Evolutionary conservation across 441 rosid species (phyloP).

Genomic region (Rhodomyrtus psidioides): DNA sequence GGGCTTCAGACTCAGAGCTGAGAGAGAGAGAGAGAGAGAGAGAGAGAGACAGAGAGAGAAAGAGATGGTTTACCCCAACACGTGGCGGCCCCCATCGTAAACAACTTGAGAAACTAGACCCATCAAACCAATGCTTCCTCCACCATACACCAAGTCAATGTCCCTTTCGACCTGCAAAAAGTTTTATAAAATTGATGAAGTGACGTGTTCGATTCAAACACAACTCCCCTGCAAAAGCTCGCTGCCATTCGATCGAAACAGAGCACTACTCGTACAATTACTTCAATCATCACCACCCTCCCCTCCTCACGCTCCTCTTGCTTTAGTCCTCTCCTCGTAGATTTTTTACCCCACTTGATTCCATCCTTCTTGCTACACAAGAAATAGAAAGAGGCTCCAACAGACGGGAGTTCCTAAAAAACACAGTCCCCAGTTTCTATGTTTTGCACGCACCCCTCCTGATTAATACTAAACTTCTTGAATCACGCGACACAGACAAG

Average conservation of each 20-base stretch:
- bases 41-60: background rate
- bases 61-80: slow-evolving; percentile 28
- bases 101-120: slow-evolving; percentile 40
- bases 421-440: background rate
- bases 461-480: background rate
- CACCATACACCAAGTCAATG: slow-evolving; percentile 28
- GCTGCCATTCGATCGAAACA: background rate
- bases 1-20: background rate
- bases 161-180: slow-evolving; percentile 5
- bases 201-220: background rate
- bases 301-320: background rate
- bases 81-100: slow-evolving; percentile 37
- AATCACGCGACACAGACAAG: background rate
- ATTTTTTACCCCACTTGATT: background rate
- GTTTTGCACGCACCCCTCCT: background rate
- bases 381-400: background rate
- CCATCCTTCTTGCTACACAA: background rate
- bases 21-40: background rate
- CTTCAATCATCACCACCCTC: background rate
- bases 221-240: background rate
- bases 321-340: background rate
- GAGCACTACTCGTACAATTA: background rate
- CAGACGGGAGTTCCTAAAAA: background rate
- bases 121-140: slow-evolving; percentile 49
- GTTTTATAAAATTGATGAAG: background rate